These are phyloP conservation scores for Petunia hybrid DNA, from an alignment of 305 asterid species.

Conservation along the genomic window DNA sequence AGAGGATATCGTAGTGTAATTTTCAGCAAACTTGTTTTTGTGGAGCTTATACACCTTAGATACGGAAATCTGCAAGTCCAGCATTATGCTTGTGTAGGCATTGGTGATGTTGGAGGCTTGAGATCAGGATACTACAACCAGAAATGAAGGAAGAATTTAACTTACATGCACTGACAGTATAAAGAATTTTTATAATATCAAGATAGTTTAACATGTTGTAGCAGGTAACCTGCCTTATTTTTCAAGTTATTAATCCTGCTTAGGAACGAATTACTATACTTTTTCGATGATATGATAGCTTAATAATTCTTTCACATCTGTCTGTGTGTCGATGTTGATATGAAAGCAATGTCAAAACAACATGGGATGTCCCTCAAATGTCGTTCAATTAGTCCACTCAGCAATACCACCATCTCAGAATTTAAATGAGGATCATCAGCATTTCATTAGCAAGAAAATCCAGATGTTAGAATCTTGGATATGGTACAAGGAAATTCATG, in stretches of 20 bases:
- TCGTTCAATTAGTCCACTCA: neutral
- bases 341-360: neutral
- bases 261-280: neutral
- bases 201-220: neutral
- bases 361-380: neutral
- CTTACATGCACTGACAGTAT: neutral
- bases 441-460: neutral
- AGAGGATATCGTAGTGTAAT: neutral
- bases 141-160: neutral
- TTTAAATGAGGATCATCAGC: neutral
- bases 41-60: constrained; percentile 10
- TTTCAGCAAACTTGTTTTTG: neutral
- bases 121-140: constrained; percentile 87
- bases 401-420: neutral
- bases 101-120: constrained; percentile 97
- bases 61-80: constrained; percentile 1
- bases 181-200: neutral
- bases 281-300: too few relatives aligned
- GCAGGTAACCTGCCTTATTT: neutral
- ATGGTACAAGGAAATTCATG: neutral
- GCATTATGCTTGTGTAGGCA: constrained; percentile 68
- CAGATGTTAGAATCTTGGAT: neutral
- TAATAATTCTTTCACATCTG: too few relatives aligned
- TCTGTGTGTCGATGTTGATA: neutral
- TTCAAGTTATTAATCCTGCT: neutral